Evolutionary conservation across 208 protist species (phyloP).

Genomic region (Acanthamoeba triangularis): DNA sequence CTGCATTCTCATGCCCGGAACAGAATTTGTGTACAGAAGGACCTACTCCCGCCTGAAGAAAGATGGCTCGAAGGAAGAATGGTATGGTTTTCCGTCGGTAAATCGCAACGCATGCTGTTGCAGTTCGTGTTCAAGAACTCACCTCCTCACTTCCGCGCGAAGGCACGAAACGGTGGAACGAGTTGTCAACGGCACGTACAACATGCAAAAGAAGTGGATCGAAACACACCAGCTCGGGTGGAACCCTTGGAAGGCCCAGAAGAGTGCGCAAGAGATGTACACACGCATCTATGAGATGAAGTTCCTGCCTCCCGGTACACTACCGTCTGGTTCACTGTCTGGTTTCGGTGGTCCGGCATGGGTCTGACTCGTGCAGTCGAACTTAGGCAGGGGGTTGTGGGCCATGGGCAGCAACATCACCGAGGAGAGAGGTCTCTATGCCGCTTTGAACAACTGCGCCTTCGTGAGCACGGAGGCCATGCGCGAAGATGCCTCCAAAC

Average conservation of each 20-base stretch:
- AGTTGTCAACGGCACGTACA: slow-evolving; percentile 93
- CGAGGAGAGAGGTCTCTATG: slow-evolving; percentile 89
- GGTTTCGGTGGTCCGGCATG: neutral
- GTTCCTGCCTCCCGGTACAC: slow-evolving; percentile 91
- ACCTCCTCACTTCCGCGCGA: neutral
- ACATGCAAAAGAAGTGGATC: slow-evolving; percentile 91
- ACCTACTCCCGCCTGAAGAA: slow-evolving; percentile 90
- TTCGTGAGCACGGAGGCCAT: slow-evolving; percentile 86
- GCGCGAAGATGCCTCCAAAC: slow-evolving; percentile 80
- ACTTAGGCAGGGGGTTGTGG: slow-evolving; percentile 88
- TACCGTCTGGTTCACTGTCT: neutral
- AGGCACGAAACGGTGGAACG: slow-evolving; percentile 91
- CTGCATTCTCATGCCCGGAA: slow-evolving; percentile 88
- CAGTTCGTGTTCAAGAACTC: neutral
- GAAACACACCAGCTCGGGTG: slow-evolving; percentile 81
- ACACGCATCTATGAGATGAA: slow-evolving; percentile 93
- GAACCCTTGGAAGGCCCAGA: slow-evolving; percentile 80
- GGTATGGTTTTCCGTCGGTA: slow-evolving; percentile 78
- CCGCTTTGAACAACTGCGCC: slow-evolving; percentile 93
- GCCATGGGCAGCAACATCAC: slow-evolving; percentile 92
- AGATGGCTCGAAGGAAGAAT: slow-evolving; percentile 89
- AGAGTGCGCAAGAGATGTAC: slow-evolving; percentile 90
- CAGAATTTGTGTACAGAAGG: slow-evolving; percentile 90
- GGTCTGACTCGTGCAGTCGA: neutral
- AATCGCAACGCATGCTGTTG: neutral